Percentiles rank a stretch among this genome's conserved stretches.
Conservation (phyloP, 2,329 filamentous ascomycete genomes). For the Penicillium sp. region DNA sequence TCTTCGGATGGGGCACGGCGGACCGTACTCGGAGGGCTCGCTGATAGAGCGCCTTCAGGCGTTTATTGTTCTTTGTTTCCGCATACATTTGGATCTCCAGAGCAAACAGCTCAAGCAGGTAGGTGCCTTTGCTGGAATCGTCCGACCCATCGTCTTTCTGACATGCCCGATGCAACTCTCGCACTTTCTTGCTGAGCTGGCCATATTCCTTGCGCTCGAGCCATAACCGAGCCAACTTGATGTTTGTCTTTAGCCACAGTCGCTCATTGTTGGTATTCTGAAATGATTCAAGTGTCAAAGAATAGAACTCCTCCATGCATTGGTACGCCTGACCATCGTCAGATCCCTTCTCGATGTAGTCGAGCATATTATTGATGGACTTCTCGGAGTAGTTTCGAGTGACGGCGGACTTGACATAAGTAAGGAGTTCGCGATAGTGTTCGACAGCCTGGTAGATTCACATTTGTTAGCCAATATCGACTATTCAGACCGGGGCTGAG, state of each 20-base stretch:
- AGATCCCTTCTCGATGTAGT: slow-evolving; percentile 93
- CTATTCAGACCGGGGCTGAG: not conserved
- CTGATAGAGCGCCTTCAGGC: slow-evolving; percentile 89
- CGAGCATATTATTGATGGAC: slow-evolving; percentile 98
- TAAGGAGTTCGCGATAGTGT: slow-evolving; percentile 92
- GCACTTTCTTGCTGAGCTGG: slow-evolving; percentile 76
- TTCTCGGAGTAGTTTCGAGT: slow-evolving; percentile 99
- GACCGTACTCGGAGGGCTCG: slow-evolving; percentile 88
- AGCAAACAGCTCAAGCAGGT: slow-evolving; percentile 92
- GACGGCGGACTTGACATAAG: slow-evolving; percentile 94
- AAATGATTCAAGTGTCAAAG: slow-evolving; percentile 87
- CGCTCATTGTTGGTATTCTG: slow-evolving; percentile 97
- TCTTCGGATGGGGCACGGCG: slow-evolving; percentile 96
- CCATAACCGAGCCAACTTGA: slow-evolving; percentile 89
- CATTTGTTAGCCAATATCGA: not conserved
- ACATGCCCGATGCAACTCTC: slow-evolving; percentile 85
- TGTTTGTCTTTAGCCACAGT: slow-evolving; percentile 96
- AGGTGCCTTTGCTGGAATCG: slow-evolving; percentile 94
- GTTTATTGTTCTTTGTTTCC: slow-evolving; percentile 95
- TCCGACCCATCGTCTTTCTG: slow-evolving; percentile 77
- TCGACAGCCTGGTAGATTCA: slow-evolving; percentile 68
- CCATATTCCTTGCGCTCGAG: slow-evolving; percentile 87
- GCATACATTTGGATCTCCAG: slow-evolving; percentile 99
- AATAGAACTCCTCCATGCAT: slow-evolving; percentile 95
- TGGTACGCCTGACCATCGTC: slow-evolving; percentile 69